These are phyloP conservation scores for Phaeotremella skinneri DNA, from an alignment of 768 basidiomycete species.

Conservation along the genomic window DNA sequence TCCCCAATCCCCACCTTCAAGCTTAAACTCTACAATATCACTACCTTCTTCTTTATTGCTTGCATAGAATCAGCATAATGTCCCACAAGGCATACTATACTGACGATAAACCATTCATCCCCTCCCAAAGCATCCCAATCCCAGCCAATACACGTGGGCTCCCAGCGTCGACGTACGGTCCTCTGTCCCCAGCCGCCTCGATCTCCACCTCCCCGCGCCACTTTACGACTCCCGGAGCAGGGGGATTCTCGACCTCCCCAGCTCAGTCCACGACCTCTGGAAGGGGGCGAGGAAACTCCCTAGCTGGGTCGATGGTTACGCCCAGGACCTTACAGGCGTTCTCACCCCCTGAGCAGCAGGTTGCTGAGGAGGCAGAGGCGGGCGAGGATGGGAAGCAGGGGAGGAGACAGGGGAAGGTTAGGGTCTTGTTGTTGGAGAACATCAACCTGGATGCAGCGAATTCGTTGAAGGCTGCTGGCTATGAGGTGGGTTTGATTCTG, in stretches of 20 bases:
- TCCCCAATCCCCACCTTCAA: background rate
- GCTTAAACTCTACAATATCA: background rate
- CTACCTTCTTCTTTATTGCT: no score
- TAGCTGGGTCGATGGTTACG: slow-evolving; percentile 17
- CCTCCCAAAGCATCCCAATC: slow-evolving; percentile 47
- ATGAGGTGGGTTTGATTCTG: slow-evolving; percentile 51
- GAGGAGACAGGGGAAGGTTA: slow-evolving; percentile 65
- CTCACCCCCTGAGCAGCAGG: slow-evolving; percentile 38
- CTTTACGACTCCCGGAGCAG: slow-evolving; percentile 19
- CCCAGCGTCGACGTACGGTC: slow-evolving; percentile 41
- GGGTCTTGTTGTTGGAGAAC: slow-evolving; percentile 86
- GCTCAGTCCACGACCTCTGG: background rate
- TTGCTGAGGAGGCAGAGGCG: slow-evolving; percentile 24
- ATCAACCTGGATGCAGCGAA: slow-evolving; percentile 86
- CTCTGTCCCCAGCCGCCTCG: slow-evolving; percentile 25
- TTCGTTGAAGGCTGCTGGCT: slow-evolving; percentile 76
- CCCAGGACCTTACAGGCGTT: slow-evolving; percentile 41
- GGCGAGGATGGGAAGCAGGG: slow-evolving; percentile 16
- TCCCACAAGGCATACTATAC: no score
- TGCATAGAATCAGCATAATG: no score
- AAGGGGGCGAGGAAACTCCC: background rate
- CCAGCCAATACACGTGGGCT: slow-evolving; percentile 48
- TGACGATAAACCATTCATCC: background rate
- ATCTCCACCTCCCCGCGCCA: slow-evolving; percentile 33
- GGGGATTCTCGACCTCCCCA: slow-evolving; percentile 26